A percentile compares a stretch with the other conserved stretches of the same genome.
phyloP scores from a whole-genome alignment of 306 rosid genomes.

The Prunus dulcis region DNA sequence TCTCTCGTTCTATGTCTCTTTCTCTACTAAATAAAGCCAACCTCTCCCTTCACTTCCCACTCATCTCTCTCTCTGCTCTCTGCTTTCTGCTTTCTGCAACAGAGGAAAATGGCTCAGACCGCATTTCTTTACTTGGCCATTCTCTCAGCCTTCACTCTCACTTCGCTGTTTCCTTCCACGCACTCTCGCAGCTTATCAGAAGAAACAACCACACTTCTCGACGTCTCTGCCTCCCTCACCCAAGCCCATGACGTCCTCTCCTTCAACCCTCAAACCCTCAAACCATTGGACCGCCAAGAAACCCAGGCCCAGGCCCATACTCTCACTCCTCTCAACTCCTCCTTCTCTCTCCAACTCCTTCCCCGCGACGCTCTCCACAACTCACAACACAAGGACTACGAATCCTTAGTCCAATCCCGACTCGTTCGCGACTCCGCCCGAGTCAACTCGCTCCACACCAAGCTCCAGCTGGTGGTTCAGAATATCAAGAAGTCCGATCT shows the following conservation, averaged over 20 bases:
- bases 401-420: slow-evolving; percentile 37
- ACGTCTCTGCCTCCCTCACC: slow-evolving; percentile 48
- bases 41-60: slow-evolving; percentile 5
- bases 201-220: slow-evolving; percentile 37
- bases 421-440: slow-evolving; percentile 75
- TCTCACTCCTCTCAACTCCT: slow-evolving; percentile 15
- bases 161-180: slow-evolving; percentile 16
- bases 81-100: slow-evolving; percentile 2
- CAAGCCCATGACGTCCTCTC: slow-evolving; percentile 53
- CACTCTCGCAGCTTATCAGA: slow-evolving; percentile 33
- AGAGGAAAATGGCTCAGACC: slow-evolving; percentile 35
- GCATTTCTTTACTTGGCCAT: slow-evolving; percentile 10
- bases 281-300: slow-evolving; percentile 13
- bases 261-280: slow-evolving; percentile 27
- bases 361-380: slow-evolving; percentile 45
- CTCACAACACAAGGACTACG: slow-evolving; percentile 46
- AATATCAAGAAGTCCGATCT: slow-evolving; percentile 44
- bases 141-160: slow-evolving; percentile 8
- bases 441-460: slow-evolving; percentile 51
- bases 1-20: background rate
- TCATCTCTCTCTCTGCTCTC: background rate
- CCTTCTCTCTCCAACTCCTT: slow-evolving; percentile 38
- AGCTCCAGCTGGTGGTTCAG: slow-evolving; percentile 41
- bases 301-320: background rate
- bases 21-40: slow-evolving; percentile 36